Evolutionary conservation across 352 stramenopile species (phyloP).

Genomic region (Phytophthora aleatoria): DNA sequence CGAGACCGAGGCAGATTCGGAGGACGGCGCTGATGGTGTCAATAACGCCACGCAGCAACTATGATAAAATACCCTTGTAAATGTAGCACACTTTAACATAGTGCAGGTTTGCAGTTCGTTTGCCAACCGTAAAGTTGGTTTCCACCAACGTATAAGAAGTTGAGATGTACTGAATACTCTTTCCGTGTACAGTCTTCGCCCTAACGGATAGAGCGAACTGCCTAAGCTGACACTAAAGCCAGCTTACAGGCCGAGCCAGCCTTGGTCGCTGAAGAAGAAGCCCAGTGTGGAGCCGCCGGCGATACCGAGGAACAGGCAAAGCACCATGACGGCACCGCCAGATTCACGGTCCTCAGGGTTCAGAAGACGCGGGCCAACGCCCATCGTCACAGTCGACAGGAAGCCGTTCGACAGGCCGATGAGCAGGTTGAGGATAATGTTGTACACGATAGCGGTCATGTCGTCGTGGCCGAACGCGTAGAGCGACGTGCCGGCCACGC

Average conservation of each 20-base stretch:
- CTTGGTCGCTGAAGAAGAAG: constrained; percentile 54
- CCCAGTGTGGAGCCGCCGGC: constrained; percentile 50
- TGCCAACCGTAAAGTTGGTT: no score
- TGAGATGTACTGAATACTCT: no score
- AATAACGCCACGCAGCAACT: constrained; percentile 4
- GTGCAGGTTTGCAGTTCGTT: neutral
- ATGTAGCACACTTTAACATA: constrained; percentile 9
- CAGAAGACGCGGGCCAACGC: constrained; percentile 50
- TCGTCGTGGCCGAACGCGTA: constrained; percentile 51
- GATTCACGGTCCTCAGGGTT: constrained; percentile 61
- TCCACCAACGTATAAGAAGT: no score
- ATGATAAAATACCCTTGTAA: constrained; percentile 7
- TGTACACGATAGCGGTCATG: constrained; percentile 39
- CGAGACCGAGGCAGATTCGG: constrained; percentile 33
- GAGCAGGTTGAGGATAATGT: constrained; percentile 52
- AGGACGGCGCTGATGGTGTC: constrained; percentile 22
- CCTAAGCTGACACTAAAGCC: neutral
- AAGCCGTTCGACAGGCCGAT: constrained; percentile 62
- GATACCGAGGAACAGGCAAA: constrained; percentile 63
- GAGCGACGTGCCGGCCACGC: constrained; percentile 51
- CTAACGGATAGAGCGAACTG: neutral
- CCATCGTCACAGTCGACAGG: constrained; percentile 70
- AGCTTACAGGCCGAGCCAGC: constrained; percentile 51
- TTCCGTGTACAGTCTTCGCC: constrained; percentile 7
- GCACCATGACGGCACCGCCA: constrained; percentile 60